Conservation (phyloP, 2,329 filamentous ascomycete species). For the Aureobasidium sp. region DNA sequence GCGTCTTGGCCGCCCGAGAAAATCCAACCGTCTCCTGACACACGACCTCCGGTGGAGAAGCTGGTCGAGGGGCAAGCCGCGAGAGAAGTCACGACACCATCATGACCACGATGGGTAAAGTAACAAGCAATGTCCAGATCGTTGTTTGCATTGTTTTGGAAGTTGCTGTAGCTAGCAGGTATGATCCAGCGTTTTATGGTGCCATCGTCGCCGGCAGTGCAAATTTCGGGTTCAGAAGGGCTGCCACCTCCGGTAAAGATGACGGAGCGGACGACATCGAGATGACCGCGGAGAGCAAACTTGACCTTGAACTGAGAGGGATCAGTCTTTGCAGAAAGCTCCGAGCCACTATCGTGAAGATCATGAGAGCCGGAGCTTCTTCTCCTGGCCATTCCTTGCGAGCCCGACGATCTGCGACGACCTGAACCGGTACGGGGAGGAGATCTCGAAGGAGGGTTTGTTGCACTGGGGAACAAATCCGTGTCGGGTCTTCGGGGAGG, state of each 20-base stretch:
- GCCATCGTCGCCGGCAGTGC: conserved; percentile 89
- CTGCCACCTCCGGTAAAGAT: conserved; percentile 96
- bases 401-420: conserved; percentile 67
- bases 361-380: conserved; percentile 57
- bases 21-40: conserved; percentile 91
- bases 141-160: conserved; percentile 48
- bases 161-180: conserved; percentile 64
- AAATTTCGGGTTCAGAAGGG: conserved; percentile 91
- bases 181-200: conserved; percentile 97
- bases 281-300: conserved; percentile 82
- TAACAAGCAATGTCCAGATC: conserved; percentile 89
- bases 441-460: conserved; percentile 68
- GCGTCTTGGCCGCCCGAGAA: conserved; percentile 95
- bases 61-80: conserved; percentile 82
- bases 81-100: conserved; percentile 79
- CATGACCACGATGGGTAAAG: conserved; percentile 90
- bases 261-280: conserved; percentile 87
- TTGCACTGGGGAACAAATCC: conserved; percentile 76
- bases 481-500: conserved; percentile 66
- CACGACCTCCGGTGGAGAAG: conserved; percentile 80
- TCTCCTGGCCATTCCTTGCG: conserved; percentile 52
- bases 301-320: conserved; percentile 79
- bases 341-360: conserved; percentile 36
- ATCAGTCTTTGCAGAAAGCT: conserved; percentile 48
- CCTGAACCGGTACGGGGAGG: conserved; percentile 62